Evolutionary conservation across 202 grass and related monocot genomes (phyloP), one percentile per base, ranked within the genome.

Genomic region (Brachypodium distachyon): DNA sequence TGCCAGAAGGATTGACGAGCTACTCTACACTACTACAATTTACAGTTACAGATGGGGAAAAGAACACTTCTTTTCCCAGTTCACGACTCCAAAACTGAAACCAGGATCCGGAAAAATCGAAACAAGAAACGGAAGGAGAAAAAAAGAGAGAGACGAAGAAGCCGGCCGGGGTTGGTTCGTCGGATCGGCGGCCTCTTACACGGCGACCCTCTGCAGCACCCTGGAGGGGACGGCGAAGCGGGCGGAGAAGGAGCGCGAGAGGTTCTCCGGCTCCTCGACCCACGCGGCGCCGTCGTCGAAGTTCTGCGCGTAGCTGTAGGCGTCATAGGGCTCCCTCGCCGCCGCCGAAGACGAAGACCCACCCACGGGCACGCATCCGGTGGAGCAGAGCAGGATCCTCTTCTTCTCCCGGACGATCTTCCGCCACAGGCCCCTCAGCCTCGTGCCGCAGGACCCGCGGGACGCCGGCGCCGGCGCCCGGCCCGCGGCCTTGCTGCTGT

Each of bases 191-290:
- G n/a, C n/a, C n/a, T 38, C 6, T 26, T 89, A 86, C 67, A 67
- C 78, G 67, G 79, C 76, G 72, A 97, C 85, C 55, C 86, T 72
- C 82, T 83, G 86, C 29, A 97, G 50, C 14, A 83, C 70, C 61
- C 85, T 85, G n/a, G 89, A 81, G 3, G 89, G 87, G 22, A 83
- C 89, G 7, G 89, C 87, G 62, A 95, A 99, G 72, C 89, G 79
- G 40, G 80, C 85, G 67, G 93, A 97, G 83, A 97, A 97, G 66
- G 93, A 93, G 14, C 90, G 83, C 7, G 90, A 86, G 79, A 93
- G 84, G 83, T 91, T 89, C 9, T 97, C 93, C 16, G 79, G 87
- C 77, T 97, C 90, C 72, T n/a, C n/a, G n/a, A 84, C 88, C 90
- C 90, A 93, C 7, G 85, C 57, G 17, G 73, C 70, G 61, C 93